phyloP scores from a whole-genome alignment of 805 yeast genomes.

The Lipomyces lipofer region DNA sequence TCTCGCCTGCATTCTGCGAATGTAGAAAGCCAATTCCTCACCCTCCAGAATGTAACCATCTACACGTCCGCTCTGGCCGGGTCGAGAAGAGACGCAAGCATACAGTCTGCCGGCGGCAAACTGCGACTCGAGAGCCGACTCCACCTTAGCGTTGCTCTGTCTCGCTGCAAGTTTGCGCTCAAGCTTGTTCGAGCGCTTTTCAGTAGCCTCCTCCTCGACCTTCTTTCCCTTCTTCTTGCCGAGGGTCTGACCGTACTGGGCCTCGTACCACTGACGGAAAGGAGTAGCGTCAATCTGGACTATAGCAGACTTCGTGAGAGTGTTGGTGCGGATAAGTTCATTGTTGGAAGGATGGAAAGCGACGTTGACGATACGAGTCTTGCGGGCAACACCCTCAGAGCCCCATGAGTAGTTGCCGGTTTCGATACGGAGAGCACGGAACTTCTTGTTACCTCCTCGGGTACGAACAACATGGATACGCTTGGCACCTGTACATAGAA shows the following conservation, averaged over 20 bases:
- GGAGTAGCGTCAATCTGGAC: conserved; percentile 99
- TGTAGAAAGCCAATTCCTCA: conserved; percentile 99
- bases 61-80: conserved; percentile 99
- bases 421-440: conserved; percentile 99
- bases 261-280: conserved; percentile 98
- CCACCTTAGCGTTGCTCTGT: conserved; percentile 80
- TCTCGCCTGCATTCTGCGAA: conserved; percentile 99
- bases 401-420: conserved; percentile 98
- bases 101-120: conserved; percentile 98
- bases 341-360: conserved; percentile 99
- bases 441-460: conserved; percentile 99
- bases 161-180: conserved; percentile 94
- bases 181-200: conserved; percentile 71
- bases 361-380: conserved; percentile 98
- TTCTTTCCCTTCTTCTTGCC: conserved; percentile 70
- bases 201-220: conserved; percentile 47
- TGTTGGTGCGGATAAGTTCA: conserved; percentile 99
- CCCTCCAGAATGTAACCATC: conserved; percentile 99
- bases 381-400: conserved; percentile 97
- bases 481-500: conserved; percentile 64
- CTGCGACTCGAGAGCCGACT: conserved; percentile 89
- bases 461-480: conserved; percentile 99
- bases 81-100: conserved; percentile 98
- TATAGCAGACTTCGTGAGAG: conserved; percentile 97
- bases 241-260: conserved; percentile 91